Percentiles rank a stretch among this genome's conserved stretches.
These are phyloP conservation scores for Akanthomyces uredinophilus DNA, from an alignment of 2,329 filamentous ascomycete genomes.

Conservation along the genomic window DNA sequence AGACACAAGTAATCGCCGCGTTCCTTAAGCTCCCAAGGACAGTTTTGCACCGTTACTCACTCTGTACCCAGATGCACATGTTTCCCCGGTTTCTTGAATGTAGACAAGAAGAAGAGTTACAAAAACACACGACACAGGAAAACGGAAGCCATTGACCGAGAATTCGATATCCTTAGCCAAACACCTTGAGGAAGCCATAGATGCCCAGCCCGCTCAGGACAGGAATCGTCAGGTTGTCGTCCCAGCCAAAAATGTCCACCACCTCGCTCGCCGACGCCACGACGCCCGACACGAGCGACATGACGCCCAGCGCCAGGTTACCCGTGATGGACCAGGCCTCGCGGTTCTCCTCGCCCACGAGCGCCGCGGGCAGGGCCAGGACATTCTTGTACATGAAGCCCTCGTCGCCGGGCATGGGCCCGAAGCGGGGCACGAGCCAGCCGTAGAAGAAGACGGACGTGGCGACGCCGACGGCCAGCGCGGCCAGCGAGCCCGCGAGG, in stretches of 20 bases:
- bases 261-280: slow-evolving; percentile 86
- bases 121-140: not conserved
- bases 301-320: slow-evolving; percentile 65
- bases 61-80: not conserved
- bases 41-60: not conserved
- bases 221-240: slow-evolving; percentile 96
- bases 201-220: slow-evolving; percentile 83
- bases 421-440: slow-evolving; percentile 65
- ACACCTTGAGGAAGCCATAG: slow-evolving; percentile 85
- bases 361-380: slow-evolving; percentile 61
- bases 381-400: slow-evolving; percentile 71
- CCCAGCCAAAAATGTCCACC: slow-evolving; percentile 86
- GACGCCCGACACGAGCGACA: slow-evolving; percentile 85
- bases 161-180: slow-evolving; percentile 46
- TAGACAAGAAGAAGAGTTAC: not conserved
- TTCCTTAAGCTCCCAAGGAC: not conserved
- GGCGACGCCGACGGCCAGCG: slow-evolving; percentile 74
- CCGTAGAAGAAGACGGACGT: slow-evolving; percentile 88
- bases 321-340: slow-evolving; percentile 62
- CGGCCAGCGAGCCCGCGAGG: slow-evolving; percentile 80
- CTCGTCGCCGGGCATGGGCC: slow-evolving; percentile 64
- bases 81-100: not conserved
- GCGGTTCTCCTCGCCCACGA: slow-evolving; percentile 55
- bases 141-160: not conserved
- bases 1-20: no score